Conservation (phyloP, 768 basidiomycete species). For the Psilocybe cubensis region DNA sequence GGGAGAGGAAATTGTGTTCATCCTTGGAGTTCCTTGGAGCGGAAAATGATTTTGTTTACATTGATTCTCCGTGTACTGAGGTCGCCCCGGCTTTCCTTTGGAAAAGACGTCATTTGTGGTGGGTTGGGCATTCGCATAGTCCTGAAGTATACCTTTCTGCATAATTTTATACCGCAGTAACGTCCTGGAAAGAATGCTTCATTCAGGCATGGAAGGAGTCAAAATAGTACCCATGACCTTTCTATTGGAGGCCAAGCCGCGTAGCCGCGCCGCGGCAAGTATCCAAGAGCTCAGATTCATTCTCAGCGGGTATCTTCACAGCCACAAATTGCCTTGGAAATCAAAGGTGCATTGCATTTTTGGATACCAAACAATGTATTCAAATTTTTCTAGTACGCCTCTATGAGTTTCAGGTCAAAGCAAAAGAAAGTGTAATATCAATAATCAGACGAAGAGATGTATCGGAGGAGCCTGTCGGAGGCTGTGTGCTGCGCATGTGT, state of each 20-base stretch:
- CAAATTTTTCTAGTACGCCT: not conserved
- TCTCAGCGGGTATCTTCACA: no score
- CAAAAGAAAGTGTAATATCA: not conserved
- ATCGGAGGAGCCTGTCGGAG: not conserved
- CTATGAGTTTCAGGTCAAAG: constrained; percentile 1
- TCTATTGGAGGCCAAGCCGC: not conserved
- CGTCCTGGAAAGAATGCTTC: no score
- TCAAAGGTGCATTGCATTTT: not conserved
- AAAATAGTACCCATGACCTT: not conserved
- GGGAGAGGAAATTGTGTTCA: not conserved
- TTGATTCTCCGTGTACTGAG: no score
- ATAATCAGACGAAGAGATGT: not conserved
- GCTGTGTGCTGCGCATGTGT: constrained; percentile 3
- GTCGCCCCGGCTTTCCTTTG: no score
- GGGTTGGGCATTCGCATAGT: no score
- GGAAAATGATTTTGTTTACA: no score
- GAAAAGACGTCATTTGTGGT: no score
- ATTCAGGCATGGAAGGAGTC: no score
- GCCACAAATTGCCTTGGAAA: no score
- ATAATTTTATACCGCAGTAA: no score
- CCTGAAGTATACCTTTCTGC: no score
- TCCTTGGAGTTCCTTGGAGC: not conserved
- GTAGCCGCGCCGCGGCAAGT: not conserved
- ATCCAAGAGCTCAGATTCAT: not conserved
- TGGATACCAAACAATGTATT: not conserved